Base-by-base conservation (phyloP, 805 yeast genomes). In the Cyberlindnera samutprakarnensis region DNA sequence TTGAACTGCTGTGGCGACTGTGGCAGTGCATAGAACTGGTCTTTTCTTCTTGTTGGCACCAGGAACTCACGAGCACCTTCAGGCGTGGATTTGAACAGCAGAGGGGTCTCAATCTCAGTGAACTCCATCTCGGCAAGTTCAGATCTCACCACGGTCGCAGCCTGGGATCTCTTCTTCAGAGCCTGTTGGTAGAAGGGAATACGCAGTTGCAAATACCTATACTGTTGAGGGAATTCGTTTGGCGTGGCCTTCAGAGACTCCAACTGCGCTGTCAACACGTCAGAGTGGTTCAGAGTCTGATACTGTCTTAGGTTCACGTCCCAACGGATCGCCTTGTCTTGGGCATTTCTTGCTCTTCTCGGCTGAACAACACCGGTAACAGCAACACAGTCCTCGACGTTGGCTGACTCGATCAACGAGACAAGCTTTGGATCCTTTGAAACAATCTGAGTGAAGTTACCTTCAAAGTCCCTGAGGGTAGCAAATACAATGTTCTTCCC, bases 1-100 rank as follows among this genome's bases (percentile, higher is more conserved):
- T 92, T 92, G 53, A 90, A 92, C 53, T 92, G 98, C 53, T 92
- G 99, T 0, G 98, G 99, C 12, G 96, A 85, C 55, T 92, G 99
- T 0, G 97, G 96, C 18, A 92, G 64, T 0, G 98, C 96, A 54
- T 90, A 92, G 55, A 83, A 81, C 18, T 64, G 59, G 3, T 59
- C 57, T 2, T 60, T 51, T 12, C 69, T 60, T 42, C 97, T 68
- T 0, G 96, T 85, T 1, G 98, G 98, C 0, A 92, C 96, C 29
- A 92, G 57, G 53, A 90, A 92, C 57, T 92, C 99, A 23, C 94
- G 67, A 2, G 98, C 98, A 12, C 98, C 98, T 56, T 92, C 98
- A 0, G 98, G 98, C 0, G 98, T 92, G 2, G 95, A 83, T 51
- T 92, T 88, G 66, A 92, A 92, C 18, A 92, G 59, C 6, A 90